Conservation (phyloP, 441 rosid species). For the Brassica balearica region DNA sequence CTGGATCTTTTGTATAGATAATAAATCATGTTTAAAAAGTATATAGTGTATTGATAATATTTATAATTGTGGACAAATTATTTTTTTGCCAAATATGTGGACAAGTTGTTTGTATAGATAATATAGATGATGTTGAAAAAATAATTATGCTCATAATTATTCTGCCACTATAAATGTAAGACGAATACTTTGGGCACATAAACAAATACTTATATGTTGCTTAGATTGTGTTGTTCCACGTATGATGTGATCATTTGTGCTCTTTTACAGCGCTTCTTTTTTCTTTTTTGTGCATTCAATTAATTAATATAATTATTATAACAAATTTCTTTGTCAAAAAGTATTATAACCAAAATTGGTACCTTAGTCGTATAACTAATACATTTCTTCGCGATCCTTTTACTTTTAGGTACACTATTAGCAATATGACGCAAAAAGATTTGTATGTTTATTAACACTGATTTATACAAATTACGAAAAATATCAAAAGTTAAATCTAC, state of each 20-base stretch:
- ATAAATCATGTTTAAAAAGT: not conserved
- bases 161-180: conserved; percentile 32
- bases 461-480: too few species aligned
- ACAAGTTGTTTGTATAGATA: conserved; percentile 30
- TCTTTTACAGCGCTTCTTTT: not conserved
- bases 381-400: not conserved
- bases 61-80: not conserved
- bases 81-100: conserved; percentile 1
- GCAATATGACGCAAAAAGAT: not conserved
- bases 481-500: not conserved
- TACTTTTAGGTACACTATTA: conserved; percentile 15
- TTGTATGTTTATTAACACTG: not conserved
- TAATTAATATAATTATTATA: not conserved
- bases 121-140: not conserved
- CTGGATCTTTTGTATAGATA: not conserved
- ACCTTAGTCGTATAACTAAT: conserved; percentile 18
- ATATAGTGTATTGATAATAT: conserved; percentile 2
- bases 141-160: conserved; percentile 33
- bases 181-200: conserved; percentile 15
- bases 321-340: not conserved
- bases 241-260: conserved; percentile 37
- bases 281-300: not conserved
- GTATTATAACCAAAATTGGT: conserved; percentile 12
- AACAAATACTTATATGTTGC: conserved; percentile 10
- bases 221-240: conserved; percentile 45